Evolutionary conservation across 2,329 filamentous ascomycete species (phyloP).

Genomic region (Pseudonectria buxi): DNA sequence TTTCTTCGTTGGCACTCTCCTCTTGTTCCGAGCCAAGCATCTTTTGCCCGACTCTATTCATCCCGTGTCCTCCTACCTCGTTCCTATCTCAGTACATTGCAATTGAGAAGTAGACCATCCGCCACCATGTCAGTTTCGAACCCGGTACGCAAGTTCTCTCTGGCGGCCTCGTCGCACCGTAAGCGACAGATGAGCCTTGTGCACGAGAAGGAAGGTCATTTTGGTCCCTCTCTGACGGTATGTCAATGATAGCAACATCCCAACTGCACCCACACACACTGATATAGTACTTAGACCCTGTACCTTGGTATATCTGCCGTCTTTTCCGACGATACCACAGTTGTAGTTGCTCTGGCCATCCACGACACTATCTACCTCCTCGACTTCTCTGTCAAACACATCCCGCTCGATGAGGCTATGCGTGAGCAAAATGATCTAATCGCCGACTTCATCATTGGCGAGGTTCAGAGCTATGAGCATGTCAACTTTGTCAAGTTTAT

Average conservation of each 20-base stretch:
- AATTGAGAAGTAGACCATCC: slow-evolving; percentile 4
- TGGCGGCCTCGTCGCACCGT: slow-evolving; percentile 38
- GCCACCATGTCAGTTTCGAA: slow-evolving; percentile 20
- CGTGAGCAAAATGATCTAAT: slow-evolving; percentile 40
- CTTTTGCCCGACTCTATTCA: slow-evolving; percentile 3
- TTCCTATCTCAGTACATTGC: slow-evolving; percentile 7
- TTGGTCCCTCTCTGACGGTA: slow-evolving; percentile 42
- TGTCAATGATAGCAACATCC: slow-evolving; percentile 12
- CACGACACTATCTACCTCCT: slow-evolving; percentile 70
- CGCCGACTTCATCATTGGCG: slow-evolving; percentile 51
- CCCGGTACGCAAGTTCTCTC: slow-evolving; percentile 35
- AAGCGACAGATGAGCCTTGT: slow-evolving; percentile 40
- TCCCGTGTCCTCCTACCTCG: slow-evolving; percentile 1
- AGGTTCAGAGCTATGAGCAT: slow-evolving; percentile 53
- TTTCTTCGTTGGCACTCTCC: no score
- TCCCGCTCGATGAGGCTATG: slow-evolving; percentile 38
- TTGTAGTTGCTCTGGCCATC: slow-evolving; percentile 59
- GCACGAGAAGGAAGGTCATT: slow-evolving; percentile 35
- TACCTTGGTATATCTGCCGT: slow-evolving; percentile 57
- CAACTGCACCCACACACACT: no score
- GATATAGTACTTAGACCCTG: no score
- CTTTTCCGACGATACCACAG: slow-evolving; percentile 41
- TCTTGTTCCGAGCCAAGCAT: no score
- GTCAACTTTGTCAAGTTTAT: slow-evolving; percentile 67
- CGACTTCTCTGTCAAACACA: slow-evolving; percentile 61